Conservation (phyloP, 2,329 filamentous ascomycete species). For the Aspergillus fumigatiaffinis region DNA sequence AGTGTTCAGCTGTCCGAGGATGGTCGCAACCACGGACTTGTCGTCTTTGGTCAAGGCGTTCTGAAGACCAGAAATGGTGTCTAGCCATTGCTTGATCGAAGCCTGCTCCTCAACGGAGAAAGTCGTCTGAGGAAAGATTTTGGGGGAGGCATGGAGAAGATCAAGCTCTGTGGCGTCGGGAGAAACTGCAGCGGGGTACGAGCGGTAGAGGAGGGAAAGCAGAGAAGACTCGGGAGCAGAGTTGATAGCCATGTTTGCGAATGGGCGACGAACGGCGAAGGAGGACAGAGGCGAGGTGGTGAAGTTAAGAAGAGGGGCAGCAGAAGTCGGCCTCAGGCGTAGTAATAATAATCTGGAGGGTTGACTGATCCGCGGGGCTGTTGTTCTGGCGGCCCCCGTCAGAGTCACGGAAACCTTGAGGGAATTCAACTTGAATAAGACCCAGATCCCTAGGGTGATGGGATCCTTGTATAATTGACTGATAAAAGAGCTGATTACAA, state of each 20-base stretch:
- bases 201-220: conserved; percentile 43
- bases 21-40: conserved; percentile 53
- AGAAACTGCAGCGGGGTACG: conserved; percentile 39
- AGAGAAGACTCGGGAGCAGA: conserved; percentile 40
- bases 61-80: conserved; percentile 68
- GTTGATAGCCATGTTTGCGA: conserved; percentile 25
- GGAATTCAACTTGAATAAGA: conserved; percentile 15
- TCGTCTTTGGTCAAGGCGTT: conserved; percentile 48
- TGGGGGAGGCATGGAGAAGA: conserved; percentile 47
- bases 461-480: conserved; percentile 9
- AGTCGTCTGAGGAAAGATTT: conserved; percentile 64
- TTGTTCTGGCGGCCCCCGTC: conserved; percentile 14
- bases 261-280: conserved; percentile 15
- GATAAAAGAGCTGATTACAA: conserved; percentile 5
- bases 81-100: conserved; percentile 86
- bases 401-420: conserved; percentile 13
- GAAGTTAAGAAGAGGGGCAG: conserved; percentile 25
- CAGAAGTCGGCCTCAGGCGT: conserved; percentile 4
- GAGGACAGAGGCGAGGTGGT: conserved; percentile 8
- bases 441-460: conserved; percentile 12
- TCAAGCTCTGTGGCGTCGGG: conserved; percentile 41
- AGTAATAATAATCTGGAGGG: background rate
- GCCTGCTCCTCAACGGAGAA: conserved; percentile 77
- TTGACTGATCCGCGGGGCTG: conserved; percentile 15
- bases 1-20: conserved; percentile 75